Evolutionary conservation across 495 filamentous ascomycete genomes (phyloP).

Genomic region (Letharia columbiana): DNA sequence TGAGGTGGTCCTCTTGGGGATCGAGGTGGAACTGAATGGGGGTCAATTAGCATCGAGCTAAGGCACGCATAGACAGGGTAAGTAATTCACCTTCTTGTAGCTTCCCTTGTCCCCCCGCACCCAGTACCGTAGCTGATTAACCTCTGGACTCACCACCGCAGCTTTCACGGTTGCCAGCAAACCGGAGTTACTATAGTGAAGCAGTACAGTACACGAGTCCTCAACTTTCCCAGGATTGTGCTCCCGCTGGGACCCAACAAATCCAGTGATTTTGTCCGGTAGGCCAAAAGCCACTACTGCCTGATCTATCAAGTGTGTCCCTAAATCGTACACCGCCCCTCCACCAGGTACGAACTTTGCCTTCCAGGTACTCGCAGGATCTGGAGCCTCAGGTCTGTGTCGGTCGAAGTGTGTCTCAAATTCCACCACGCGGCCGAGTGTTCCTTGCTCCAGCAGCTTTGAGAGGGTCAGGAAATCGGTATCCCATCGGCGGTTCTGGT

Average conservation of each 20-base stretch:
- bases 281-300: slow-evolving; percentile 68
- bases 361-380: slow-evolving; percentile 58
- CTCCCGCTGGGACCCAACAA: slow-evolving; percentile 57
- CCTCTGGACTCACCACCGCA: slow-evolving; percentile 60
- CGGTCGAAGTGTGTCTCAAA: slow-evolving; percentile 83
- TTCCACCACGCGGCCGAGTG: slow-evolving; percentile 63
- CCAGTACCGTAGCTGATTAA: slow-evolving; percentile 68
- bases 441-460: slow-evolving; percentile 3
- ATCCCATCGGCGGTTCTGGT: slow-evolving; percentile 84
- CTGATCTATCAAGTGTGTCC: slow-evolving; percentile 78
- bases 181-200: slow-evolving; percentile 51
- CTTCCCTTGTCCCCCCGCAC: slow-evolving; percentile 72
- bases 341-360: slow-evolving; percentile 57
- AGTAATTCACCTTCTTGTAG: slow-evolving; percentile 55
- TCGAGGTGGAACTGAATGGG: slow-evolving; percentile 53
- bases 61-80: background rate
- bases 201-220: slow-evolving; percentile 59
- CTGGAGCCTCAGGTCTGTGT: slow-evolving; percentile 46
- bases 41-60: background rate
- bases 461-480: slow-evolving; percentile 72
- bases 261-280: slow-evolving; percentile 58
- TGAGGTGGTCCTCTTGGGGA: slow-evolving; percentile 73
- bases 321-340: slow-evolving; percentile 73
- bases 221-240: slow-evolving; percentile 50
- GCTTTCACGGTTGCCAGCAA: slow-evolving; percentile 60